Evolutionary conservation across 306 rosid species (phyloP).

Genomic region (Macrotyloma uniflorum): DNA sequence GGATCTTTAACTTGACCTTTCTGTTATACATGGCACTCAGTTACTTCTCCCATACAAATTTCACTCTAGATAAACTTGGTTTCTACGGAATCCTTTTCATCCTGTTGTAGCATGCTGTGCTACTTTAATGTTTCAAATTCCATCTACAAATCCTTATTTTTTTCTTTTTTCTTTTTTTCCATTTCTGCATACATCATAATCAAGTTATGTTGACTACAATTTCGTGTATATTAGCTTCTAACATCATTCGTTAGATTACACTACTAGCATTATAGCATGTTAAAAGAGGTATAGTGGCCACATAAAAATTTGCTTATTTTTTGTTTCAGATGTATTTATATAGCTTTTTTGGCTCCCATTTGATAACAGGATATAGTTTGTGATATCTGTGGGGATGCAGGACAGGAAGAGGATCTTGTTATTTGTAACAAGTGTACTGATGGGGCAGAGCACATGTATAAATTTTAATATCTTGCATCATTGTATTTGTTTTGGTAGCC

Average conservation of each 20-base stretch:
- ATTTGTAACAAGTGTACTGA: conserved; percentile 39
- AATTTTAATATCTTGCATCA: conserved; percentile 4
- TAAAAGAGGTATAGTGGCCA: not conserved
- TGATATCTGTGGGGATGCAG: conserved; percentile 48
- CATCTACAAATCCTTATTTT: not conserved
- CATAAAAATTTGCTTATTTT: not conserved
- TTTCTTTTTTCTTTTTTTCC: not conserved
- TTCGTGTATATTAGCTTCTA: not conserved
- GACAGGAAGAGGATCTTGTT: conserved; percentile 23
- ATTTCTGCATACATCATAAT: not conserved
- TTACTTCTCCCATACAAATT: not conserved
- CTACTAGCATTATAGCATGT: not conserved
- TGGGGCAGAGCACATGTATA: conserved; percentile 48
- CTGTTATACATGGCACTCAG: not conserved
- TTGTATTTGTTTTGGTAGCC: not conserved
- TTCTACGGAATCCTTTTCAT: not conserved
- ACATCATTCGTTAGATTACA: not conserved
- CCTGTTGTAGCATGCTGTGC: not conserved
- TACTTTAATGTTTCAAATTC: not conserved
- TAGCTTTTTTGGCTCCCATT: not conserved
- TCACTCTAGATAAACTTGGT: not conserved
- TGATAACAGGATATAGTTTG: conserved; percentile 40
- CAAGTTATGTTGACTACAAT: not conserved
- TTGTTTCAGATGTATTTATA: conserved; percentile 13
- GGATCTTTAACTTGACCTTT: not conserved